Base-by-base conservation (phyloP, 345 rosid genomes). In the Acer negundo region DNA sequence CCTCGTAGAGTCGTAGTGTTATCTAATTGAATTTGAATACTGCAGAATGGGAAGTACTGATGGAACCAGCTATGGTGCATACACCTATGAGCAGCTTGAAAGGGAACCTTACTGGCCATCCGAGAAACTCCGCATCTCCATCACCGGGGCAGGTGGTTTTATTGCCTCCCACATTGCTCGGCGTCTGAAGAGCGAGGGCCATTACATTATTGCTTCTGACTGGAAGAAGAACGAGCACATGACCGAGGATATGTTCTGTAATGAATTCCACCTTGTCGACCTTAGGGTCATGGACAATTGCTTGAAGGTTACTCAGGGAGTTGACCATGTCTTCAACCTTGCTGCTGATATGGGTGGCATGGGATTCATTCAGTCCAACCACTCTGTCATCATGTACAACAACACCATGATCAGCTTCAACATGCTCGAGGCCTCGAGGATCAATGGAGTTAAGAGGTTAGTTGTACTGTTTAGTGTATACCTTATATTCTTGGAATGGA, bases 191-290 rank as follows among this genome's bases (percentile, higher is more conserved):
- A 86, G 85, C 10, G 99, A 96, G 84, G 99, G 99, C 0, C 99
- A 94, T 82, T 96, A 90, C 84, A 88, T 96, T 56, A 92, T 94
- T 69, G 99, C 99, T 74, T 94, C 99, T 7, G 99, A 96, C 80
- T 96, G 99, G 99, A 96, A 96, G 91, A 96, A 94, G 95, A 96
- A 96, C 23, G 99, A 96, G 79, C 99, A 96, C 90, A 96, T 94
- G 99, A 85, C 94, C 0, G 98, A 94, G 80, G 97, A 93, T 75
- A 96, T 96, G 99, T 96, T 96, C 87, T 96, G 99, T 76, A 78
- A 94, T 72, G 98, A 96, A 76, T 94, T 94, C 86, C 97, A 96
- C 75, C 99, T 96, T 20, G 98, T 84, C 22, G 99, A 96, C 79
- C 95, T 96, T 2, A 87, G 98, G 84, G 99, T 96, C 79, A 94